Conservation (phyloP, 1,284 basidiomycete species). For the Trametes versicolor region DNA sequence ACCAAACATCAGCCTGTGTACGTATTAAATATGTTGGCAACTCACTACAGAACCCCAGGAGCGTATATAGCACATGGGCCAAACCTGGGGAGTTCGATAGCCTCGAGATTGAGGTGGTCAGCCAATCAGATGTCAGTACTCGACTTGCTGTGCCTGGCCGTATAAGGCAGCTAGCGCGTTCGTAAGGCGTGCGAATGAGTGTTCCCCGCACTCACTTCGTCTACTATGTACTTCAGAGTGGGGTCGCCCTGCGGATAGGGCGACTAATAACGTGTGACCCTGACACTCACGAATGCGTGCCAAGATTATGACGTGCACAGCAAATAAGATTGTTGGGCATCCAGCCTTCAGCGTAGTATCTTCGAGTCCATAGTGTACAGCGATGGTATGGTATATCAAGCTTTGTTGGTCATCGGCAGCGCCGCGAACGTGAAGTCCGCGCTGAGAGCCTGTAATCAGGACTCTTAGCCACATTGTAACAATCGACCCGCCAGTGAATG, state of each 20-base stretch:
- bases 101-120: background rate
- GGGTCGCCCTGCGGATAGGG: too few relatives aligned
- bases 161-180: background rate
- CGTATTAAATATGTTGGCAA: background rate
- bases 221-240: background rate
- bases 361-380: background rate
- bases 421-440: slow-evolving; percentile 4
- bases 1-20: too few relatives aligned
- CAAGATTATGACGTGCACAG: background rate
- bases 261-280: background rate
- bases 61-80: too few relatives aligned
- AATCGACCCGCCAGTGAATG: background rate
- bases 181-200: background rate
- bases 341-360: background rate
- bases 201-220: background rate
- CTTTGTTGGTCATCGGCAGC: background rate
- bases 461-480: background rate
- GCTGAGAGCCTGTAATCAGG: background rate
- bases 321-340: background rate
- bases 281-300: background rate
- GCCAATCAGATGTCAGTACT: background rate
- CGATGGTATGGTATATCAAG: too few relatives aligned
- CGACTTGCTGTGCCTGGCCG: background rate
- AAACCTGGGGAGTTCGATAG: background rate
- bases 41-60: background rate